Evolutionary conservation across 441 rosid species (phyloP).

Genomic region (Populus tomentosa): DNA sequence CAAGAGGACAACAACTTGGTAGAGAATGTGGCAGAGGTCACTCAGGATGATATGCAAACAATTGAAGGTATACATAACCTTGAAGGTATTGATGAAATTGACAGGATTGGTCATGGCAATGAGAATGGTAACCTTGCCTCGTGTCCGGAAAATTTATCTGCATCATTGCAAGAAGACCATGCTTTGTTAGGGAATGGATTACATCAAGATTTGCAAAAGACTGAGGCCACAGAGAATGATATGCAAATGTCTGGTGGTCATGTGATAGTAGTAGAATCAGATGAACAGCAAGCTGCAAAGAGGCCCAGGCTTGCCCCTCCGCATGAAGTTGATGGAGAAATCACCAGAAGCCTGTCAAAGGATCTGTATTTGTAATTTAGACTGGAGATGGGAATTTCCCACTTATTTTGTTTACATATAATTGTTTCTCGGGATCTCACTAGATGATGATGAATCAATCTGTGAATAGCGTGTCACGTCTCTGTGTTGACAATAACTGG

Average conservation of each 20-base stretch:
- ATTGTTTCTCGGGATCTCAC: slow-evolving; percentile 4
- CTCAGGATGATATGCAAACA: slow-evolving; percentile 2
- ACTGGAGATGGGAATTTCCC: slow-evolving; percentile 6
- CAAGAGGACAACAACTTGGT: background rate
- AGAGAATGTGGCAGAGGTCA: slow-evolving; percentile 17
- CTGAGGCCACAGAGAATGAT: slow-evolving; percentile 17
- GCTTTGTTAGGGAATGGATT: background rate
- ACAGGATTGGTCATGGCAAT: slow-evolving; percentile 12
- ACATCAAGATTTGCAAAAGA: slow-evolving; percentile 20
- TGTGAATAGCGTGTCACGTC: background rate
- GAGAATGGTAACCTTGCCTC: slow-evolving; percentile 24
- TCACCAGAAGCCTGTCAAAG: slow-evolving; percentile 15
- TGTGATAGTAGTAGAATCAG: slow-evolving; percentile 23
- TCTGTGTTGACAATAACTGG: background rate
- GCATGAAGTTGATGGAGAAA: slow-evolving; percentile 27
- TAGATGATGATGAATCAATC: slow-evolving; percentile 10
- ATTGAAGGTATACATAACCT: background rate
- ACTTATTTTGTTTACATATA: background rate
- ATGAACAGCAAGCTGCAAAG: slow-evolving; percentile 53
- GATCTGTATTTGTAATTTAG: slow-evolving; percentile 35
- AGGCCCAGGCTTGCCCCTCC: slow-evolving; percentile 37
- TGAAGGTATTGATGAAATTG: slow-evolving; percentile 27
- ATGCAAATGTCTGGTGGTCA: slow-evolving; percentile 9
- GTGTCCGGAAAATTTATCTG: slow-evolving; percentile 20
- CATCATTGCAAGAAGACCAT: slow-evolving; percentile 6